Evolutionary conservation across 768 basidiomycete genomes (phyloP), one percentile per base, ranked within the genome.

Genomic region (Hypsizygus marmoreus): DNA sequence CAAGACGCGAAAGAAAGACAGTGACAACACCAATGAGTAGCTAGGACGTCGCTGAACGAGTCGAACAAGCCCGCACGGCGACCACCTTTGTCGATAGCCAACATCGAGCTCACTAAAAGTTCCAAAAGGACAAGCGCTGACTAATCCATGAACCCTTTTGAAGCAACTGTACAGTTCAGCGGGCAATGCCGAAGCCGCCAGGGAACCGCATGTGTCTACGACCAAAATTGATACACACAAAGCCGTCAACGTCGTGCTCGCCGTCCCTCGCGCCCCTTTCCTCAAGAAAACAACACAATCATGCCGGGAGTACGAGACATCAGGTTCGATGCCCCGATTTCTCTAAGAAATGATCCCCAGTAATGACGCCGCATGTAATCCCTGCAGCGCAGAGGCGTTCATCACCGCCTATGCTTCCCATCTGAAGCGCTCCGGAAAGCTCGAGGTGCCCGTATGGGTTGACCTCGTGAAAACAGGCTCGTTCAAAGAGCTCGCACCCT

Each of bases 401-500:
- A 97, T 97, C 71, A 61, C 79, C 51, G 94, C 94, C 60, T 97
- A 97, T 73, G 76, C 94, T 63, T 92, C 89, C 65, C 94, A 97
- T 73, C 80, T 97, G 66, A 97, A 97, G 77, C 88, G 94, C 58
- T 94, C 92, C 54, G 97, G 97, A 72, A 98, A 98, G 80, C 91
- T 99, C 64, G 95, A 99, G 77, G 91, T 98, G 51, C 95, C 95
- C 59, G 86, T 84, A 71, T 98, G 95, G 95, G 95, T 91, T 51
- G 95, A 97, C 71, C 75, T 97, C 60, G 97, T 99, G 68, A 99
- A 99, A 81, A 99, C 97, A 51, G 95, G 91, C 67, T 76, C 88
- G 49, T 94, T 79, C 81, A 98, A 98, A 73, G 97, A 99, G 75
- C 91, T 97, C 50, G 95, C 95, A 43, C 97, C 97, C 43, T 97